Evolutionary conservation across 2,329 filamentous ascomycete genomes (phyloP).

Genomic region (Neopestalotiopsis clavispora): DNA sequence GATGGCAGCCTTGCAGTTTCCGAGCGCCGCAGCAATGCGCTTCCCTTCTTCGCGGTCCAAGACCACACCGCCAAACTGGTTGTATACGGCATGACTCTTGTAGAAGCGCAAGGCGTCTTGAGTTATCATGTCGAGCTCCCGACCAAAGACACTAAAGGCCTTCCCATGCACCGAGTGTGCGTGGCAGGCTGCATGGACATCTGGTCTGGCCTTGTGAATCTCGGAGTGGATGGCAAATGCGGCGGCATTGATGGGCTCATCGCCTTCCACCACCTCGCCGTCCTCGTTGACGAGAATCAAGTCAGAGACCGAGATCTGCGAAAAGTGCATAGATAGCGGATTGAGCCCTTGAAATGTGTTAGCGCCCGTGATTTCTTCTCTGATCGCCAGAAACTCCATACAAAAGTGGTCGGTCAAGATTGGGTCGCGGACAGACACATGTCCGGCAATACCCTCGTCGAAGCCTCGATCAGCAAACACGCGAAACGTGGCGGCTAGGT

Average conservation of each 20-base stretch:
- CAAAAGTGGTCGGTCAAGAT: conserved; percentile 63
- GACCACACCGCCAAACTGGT: conserved; percentile 65
- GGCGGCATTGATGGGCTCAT: conserved; percentile 59
- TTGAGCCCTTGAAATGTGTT: conserved; percentile 27
- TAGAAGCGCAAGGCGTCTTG: conserved; percentile 64
- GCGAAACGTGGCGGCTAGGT: conserved; percentile 65
- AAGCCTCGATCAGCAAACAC: conserved; percentile 66
- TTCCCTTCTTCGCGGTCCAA: conserved; percentile 62
- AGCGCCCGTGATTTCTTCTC: no score
- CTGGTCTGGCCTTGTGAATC: conserved; percentile 61
- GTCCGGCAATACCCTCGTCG: conserved; percentile 66
- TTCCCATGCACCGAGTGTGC: conserved; percentile 64
- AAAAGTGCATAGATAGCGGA: conserved; percentile 61
- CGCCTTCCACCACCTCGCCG: conserved; percentile 62
- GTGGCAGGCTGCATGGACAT: conserved; percentile 65
- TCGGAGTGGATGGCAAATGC: conserved; percentile 67
- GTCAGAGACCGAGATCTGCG: conserved; percentile 61
- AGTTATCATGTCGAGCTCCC: conserved; percentile 65
- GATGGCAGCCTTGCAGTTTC: conserved; percentile 59
- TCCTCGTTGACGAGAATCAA: conserved; percentile 64
- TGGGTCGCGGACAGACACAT: conserved; percentile 67
- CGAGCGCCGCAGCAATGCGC: conserved; percentile 60
- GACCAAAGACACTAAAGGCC: conserved; percentile 63
- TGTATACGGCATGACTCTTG: conserved; percentile 62
- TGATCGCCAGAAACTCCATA: conserved; percentile 46